Base-by-base conservation (phyloP, 768 basidiomycete genomes). In the Hydnomerulius pinastri region DNA sequence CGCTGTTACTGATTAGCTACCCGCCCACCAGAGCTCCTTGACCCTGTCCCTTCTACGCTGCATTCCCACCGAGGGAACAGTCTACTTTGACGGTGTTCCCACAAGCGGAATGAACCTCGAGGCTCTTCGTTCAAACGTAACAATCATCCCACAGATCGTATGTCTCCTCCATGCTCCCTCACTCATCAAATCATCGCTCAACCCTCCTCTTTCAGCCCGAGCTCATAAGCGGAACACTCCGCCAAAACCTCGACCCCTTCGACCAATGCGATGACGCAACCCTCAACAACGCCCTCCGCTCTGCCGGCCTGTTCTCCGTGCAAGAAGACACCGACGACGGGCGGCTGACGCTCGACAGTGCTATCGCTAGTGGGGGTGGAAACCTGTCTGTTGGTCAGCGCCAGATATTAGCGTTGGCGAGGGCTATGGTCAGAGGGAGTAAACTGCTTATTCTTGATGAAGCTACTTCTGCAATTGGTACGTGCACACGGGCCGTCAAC, bases 231-330 rank as follows among this genome's bases (percentile, higher is more conserved):
- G 83, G 83, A 3, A 77, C 77, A 2, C 65, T 84, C 17, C 74
- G 83, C 36, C 72, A 72, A 48, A 83, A 83, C 56, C 67, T 83
- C 21, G 83, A 85, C 59, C 83, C 82, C 0, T 84, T 82, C 59
- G 68, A 59, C 10, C 71, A 80, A 52, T 72, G 78, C 54, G 78
- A 82, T 42, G 83, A 85, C 48, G 69, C 75, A 1, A 68, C 65
- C 3, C 68, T 82, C 8, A 77, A 80, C 50, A 72, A 71, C 37
- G 79, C 78, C 0, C 60, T 81, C 20, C 71, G 73, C 10, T 69
- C 78, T 0, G 74, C 79, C 1, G 80, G 80, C 4, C 64, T 78
- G 7, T 75, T 70, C 56, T 62, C 69, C 4, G 58, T 76, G 4
- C 74, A 76, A 48, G 62, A 61, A 10, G 71, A 75, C 2, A 60